These are phyloP conservation scores for Paraphaeosphaeria minitans DNA, from an alignment of 2,329 filamentous ascomycete genomes.

Conservation along the genomic window DNA sequence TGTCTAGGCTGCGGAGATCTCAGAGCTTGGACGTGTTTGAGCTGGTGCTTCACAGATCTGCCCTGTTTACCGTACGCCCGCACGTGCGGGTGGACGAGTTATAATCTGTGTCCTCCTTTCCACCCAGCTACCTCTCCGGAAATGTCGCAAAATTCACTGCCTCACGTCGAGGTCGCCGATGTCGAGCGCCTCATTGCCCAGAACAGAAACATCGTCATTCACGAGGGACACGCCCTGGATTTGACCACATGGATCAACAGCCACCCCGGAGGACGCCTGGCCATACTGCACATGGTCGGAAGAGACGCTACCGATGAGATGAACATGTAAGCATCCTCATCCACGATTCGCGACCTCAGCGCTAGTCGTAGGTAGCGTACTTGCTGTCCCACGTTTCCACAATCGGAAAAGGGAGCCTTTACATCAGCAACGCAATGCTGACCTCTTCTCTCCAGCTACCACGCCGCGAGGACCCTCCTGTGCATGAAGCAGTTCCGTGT, in stretches of 20 bases:
- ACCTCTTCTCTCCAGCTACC: slow-evolving; percentile 56
- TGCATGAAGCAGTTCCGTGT: slow-evolving; percentile 67
- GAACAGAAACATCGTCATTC: slow-evolving; percentile 62
- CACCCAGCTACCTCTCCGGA: neutral
- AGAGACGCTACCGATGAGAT: slow-evolving; percentile 65
- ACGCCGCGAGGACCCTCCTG: slow-evolving; percentile 58
- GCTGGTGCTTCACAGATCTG: neutral
- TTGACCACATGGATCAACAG: slow-evolving; percentile 63
- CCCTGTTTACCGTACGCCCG: neutral
- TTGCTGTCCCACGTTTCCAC: slow-evolving; percentile 11
- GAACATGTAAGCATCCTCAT: slow-evolving; percentile 55
- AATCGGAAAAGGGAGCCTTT: slow-evolving; percentile 16
- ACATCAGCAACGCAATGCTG: slow-evolving; percentile 22
- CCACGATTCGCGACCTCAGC: neutral
- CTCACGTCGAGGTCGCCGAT: slow-evolving; percentile 51
- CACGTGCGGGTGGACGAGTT: neutral
- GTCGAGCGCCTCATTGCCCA: slow-evolving; percentile 61
- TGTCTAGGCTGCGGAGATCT: neutral
- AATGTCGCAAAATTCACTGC: slow-evolving; percentile 26
- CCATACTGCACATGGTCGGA: slow-evolving; percentile 66
- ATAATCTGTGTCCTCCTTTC: neutral
- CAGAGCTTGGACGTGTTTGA: slow-evolving; percentile 7
- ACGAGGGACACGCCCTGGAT: slow-evolving; percentile 59
- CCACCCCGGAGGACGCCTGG: slow-evolving; percentile 64
- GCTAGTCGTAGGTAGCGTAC: slow-evolving; percentile 12